Percentiles rank a stretch among this genome's conserved stretches.
These are phyloP conservation scores for Cyphellophora attinorum DNA, from an alignment of 2,329 filamentous ascomycete species.

Conservation along the genomic window DNA sequence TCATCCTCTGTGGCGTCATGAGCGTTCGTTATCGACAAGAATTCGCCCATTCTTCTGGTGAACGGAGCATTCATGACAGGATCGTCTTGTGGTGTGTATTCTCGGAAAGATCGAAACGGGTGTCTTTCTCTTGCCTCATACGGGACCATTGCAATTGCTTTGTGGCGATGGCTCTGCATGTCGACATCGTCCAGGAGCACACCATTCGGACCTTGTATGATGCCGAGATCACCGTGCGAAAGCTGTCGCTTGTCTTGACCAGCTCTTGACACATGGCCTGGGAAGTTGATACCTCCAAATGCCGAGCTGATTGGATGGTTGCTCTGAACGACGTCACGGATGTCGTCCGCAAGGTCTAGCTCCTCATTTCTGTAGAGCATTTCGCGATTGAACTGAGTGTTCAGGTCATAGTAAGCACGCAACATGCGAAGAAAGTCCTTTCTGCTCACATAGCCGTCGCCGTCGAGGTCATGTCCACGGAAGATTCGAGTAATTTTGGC, in stretches of 20 bases:
- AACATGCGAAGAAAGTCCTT: slow-evolving; percentile 88
- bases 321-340: slow-evolving; percentile 65
- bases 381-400: slow-evolving; percentile 80
- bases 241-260: slow-evolving; percentile 60
- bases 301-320: slow-evolving; percentile 72
- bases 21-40: slow-evolving; percentile 6
- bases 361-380: slow-evolving; percentile 70
- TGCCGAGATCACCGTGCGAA: slow-evolving; percentile 53
- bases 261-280: slow-evolving; percentile 49
- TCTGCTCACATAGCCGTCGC: slow-evolving; percentile 74
- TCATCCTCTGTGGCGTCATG: slow-evolving; percentile 12
- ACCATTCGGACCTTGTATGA: slow-evolving; percentile 42
- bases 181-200: slow-evolving; percentile 51
- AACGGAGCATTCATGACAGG: slow-evolving; percentile 9
- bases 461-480: slow-evolving; percentile 81
- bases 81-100: slow-evolving; percentile 11
- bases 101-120: slow-evolving; percentile 11
- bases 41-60: slow-evolving; percentile 7
- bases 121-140: slow-evolving; percentile 9
- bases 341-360: slow-evolving; percentile 64
- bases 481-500: slow-evolving; percentile 63
- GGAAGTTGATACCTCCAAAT: slow-evolving; percentile 59
- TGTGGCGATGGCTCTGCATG: slow-evolving; percentile 52
- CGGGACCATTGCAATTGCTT: slow-evolving; percentile 45
- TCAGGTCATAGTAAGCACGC: slow-evolving; percentile 81